These are phyloP conservation scores for Datura wrightii DNA, from an alignment of 257 asterid species.

Conservation along the genomic window DNA sequence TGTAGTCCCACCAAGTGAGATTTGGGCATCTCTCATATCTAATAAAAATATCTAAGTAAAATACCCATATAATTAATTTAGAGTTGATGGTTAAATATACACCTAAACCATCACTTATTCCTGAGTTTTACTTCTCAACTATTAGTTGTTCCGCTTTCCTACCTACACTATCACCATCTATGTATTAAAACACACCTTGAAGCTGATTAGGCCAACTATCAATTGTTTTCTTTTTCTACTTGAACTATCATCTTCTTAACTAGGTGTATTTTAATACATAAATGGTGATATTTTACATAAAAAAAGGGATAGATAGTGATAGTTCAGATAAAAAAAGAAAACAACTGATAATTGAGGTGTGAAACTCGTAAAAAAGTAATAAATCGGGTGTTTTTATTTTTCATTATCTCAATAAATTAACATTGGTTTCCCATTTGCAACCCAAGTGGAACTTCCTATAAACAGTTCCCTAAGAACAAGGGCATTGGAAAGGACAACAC, in stretches of 20 bases:
- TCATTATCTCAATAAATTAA: not conserved
- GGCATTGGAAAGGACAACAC: not conserved
- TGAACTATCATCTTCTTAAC: not conserved
- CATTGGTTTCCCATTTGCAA: not conserved
- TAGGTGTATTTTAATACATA: not conserved
- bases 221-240: not conserved
- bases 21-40: too few species aligned
- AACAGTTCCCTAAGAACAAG: not conserved
- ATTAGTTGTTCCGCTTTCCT: not conserved
- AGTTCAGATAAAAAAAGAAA: not conserved
- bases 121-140: not conserved
- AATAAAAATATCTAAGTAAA: not conserved
- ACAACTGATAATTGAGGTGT: not conserved
- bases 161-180: not conserved
- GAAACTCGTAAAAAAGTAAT: not conserved
- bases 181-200: not conserved
- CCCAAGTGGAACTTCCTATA: not conserved
- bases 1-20: too few species aligned
- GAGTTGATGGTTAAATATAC: not conserved
- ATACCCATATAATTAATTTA: not conserved
- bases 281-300: not conserved
- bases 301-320: not conserved
- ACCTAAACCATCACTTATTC: not conserved
- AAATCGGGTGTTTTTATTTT: not conserved
- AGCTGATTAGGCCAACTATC: not conserved